Base-by-base conservation (phyloP, 345 rosid genomes). In the Melaleuca alternifolia region DNA sequence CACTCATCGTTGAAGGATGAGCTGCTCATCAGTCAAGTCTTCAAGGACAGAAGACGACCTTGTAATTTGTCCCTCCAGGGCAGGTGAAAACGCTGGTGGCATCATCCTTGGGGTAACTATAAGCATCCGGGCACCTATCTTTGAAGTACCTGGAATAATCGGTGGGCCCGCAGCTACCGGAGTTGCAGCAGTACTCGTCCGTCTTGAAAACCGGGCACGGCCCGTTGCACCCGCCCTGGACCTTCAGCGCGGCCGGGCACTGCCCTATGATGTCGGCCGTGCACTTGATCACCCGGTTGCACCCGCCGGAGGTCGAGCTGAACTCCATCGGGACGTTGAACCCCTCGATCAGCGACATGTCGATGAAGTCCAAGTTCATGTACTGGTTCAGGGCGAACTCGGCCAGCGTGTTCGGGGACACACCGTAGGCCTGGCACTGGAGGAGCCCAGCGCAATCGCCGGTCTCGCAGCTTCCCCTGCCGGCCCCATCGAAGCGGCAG, bases 11-110 rank as follows among this genome's bases (percentile, higher is more conserved):
- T 46, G 79, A 18, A 65, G 24, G 46, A 65, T 16, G 50, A 84
- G 3, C 37, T 51, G 46, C 33, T 46, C 15, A 46, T 41, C 24
- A 10, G 30, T 24, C 53, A 41, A 18, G 37, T 26, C 81, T 54
- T 87, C 84, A 87, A n/a, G 90, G 87, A 62, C 92, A 89, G 85
- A 90, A 90, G 16, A 88, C 85, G 30, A 90, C 92, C 76, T 85
- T 85, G 28, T 87, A 90, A 57, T 89, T 89, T 23, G 90, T 89
- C 7, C 91, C 89, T 0, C 89, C 83, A n/a, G 89, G 87, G 41
- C 92, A 89, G 26, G 90, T 87, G 51, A 87, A 89, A 2, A 85
- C 57, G 81, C 89, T 89, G 20, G 86, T 83, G 11, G 61, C 54
- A 41, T 90, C 92, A 3, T 90, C 91, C 83, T 61, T 76, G 11